Conservation (phyloP, 257 asterid genomes). For the Fraxinus americana region DNA sequence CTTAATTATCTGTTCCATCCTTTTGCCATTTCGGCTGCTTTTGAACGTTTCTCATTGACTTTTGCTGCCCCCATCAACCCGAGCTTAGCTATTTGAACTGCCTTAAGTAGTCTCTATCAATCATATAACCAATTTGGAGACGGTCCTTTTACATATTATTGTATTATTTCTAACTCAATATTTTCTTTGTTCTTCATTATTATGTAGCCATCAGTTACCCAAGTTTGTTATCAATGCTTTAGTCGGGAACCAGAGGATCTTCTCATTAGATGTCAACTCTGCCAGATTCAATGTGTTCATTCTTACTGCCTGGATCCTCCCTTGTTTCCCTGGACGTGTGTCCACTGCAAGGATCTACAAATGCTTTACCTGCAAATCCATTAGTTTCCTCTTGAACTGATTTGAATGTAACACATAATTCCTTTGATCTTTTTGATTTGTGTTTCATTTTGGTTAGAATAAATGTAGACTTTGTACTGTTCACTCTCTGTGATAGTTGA, state of each 20-base stretch:
- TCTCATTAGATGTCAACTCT: constrained; percentile 57
- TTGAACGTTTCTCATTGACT: not conserved
- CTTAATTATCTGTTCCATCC: not conserved
- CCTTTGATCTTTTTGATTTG: not conserved
- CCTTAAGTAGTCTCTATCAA: not conserved
- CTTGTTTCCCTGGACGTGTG: constrained; percentile 76
- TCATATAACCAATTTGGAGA: not conserved
- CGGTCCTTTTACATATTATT: not conserved
- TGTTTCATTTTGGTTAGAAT: not conserved
- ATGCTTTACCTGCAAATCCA: constrained; percentile 44
- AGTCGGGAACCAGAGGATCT: constrained; percentile 80
- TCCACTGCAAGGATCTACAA: constrained; percentile 69
- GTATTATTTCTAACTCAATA: constrained; percentile 5
- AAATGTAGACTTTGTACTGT: not conserved
- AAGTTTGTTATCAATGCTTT: constrained; percentile 60
- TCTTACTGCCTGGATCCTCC: constrained; percentile 88
- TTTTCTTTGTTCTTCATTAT: constrained; percentile 11
- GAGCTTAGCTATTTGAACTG: not conserved
- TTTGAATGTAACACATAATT: not conserved
- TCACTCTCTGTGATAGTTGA: too few species aligned
- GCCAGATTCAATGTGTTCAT: constrained; percentile 67
- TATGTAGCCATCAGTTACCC: constrained; percentile 44
- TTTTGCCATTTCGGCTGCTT: not conserved
- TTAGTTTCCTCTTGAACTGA: constrained; percentile 19
- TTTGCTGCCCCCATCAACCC: not conserved